Evolutionary conservation across 768 basidiomycete genomes (phyloP).

Genomic region (Suillus plorans): DNA sequence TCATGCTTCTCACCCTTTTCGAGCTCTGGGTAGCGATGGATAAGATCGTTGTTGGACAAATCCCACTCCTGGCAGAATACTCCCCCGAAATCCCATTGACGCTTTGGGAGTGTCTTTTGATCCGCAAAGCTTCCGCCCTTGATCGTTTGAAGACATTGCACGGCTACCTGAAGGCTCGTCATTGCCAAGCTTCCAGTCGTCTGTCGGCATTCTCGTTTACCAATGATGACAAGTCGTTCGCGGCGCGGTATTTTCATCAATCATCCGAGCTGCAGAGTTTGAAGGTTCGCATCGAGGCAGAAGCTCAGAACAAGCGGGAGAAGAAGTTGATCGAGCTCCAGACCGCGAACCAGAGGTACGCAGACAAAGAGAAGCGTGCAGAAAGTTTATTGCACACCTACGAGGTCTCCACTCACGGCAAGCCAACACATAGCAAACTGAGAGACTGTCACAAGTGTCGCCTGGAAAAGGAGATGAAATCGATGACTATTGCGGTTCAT

Average conservation of each 20-base stretch:
- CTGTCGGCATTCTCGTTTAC: conserved; percentile 4
- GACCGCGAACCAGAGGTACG: conserved; percentile 15
- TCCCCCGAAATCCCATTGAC: conserved; percentile 32
- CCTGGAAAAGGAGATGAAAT: conserved; percentile 17
- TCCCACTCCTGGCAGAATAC: conserved; percentile 30
- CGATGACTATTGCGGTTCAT: conserved; percentile 34
- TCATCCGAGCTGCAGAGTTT: conserved; percentile 26
- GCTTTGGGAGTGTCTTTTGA: conserved; percentile 28
- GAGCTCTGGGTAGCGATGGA: conserved; percentile 42
- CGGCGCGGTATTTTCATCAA: conserved; percentile 33
- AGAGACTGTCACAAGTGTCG: conserved; percentile 31
- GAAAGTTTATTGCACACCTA: not conserved
- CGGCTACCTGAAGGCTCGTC: conserved; percentile 33
- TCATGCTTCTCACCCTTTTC: conserved; percentile 39
- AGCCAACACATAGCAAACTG: not conserved
- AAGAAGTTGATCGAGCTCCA: conserved; percentile 16
- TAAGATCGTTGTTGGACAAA: conserved; percentile 17
- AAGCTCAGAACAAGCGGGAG: conserved; percentile 20
- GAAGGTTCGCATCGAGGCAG: conserved; percentile 28
- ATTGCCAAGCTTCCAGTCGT: conserved; percentile 10
- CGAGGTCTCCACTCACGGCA: not conserved
- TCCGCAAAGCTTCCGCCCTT: conserved; percentile 29
- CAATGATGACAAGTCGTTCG: conserved; percentile 23
- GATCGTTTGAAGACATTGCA: conserved; percentile 27
- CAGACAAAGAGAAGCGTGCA: not conserved